Conservation (phyloP, 2,329 filamentous ascomycete genomes). For the Curvularia sp. region DNA sequence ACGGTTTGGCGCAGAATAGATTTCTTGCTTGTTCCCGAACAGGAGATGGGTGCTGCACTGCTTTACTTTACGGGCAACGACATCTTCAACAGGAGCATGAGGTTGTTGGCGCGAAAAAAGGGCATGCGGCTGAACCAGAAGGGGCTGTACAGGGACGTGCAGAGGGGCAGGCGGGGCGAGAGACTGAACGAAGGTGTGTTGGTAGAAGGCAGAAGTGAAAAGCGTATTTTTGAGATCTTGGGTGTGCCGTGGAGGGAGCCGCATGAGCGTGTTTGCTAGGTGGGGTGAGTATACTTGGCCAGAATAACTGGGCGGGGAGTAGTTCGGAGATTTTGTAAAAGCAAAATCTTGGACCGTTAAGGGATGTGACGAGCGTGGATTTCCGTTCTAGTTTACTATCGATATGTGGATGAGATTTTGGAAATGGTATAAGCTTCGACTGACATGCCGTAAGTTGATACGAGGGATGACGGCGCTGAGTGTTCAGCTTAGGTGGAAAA, state of each 20-base stretch:
- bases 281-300: neutral
- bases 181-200: slow-evolving; percentile 73
- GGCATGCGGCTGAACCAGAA: slow-evolving; percentile 85
- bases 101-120: slow-evolving; percentile 79
- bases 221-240: slow-evolving; percentile 78
- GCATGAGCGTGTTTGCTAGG: slow-evolving; percentile 47
- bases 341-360: too few species aligned
- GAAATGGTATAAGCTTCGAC: neutral
- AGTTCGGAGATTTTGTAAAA: neutral
- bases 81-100: slow-evolving; percentile 88
- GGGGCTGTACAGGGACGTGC: slow-evolving; percentile 76
- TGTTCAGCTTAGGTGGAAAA: neutral
- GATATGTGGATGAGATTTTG: neutral
- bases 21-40: slow-evolving; percentile 79
- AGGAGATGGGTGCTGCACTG: slow-evolving; percentile 81
- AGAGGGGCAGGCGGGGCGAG: slow-evolving; percentile 63
- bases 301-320: neutral
- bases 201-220: slow-evolving; percentile 78
- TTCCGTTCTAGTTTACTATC: neutral
- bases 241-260: slow-evolving; percentile 81
- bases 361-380: neutral
- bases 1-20: slow-evolving; percentile 80
- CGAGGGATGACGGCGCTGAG: neutral
- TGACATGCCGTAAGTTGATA: neutral
- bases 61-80: slow-evolving; percentile 98